These are phyloP conservation scores for Aegle marmelos DNA, from an alignment of 345 rosid genomes.

Conservation along the genomic window DNA sequence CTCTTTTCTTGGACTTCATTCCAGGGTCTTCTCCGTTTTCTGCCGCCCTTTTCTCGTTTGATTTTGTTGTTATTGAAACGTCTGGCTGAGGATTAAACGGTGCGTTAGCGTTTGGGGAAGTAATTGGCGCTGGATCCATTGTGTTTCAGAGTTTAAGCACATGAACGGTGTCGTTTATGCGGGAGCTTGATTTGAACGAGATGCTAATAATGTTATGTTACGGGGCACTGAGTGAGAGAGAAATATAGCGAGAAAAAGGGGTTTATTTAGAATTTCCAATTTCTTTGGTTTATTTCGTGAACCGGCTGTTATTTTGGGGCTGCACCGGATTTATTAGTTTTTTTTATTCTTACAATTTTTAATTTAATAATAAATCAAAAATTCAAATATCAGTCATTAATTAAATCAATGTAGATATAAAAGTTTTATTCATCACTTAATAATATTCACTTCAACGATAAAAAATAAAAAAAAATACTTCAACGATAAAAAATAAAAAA, in stretches of 20 bases:
- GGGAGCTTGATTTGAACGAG: constrained; percentile 6
- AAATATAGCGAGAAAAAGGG: constrained; percentile 14
- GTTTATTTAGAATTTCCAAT: constrained; percentile 6
- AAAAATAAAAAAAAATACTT: too few relatives aligned
- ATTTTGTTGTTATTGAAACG: background rate
- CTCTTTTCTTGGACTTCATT: constrained; percentile 32
- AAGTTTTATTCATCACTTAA: too few relatives aligned
- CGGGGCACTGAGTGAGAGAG: constrained; percentile 4
- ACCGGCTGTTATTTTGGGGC: background rate
- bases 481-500: too few relatives aligned
- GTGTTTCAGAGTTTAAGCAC: background rate
- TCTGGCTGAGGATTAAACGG: constrained; percentile 2
- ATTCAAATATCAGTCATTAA: too few relatives aligned
- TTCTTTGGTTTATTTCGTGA: background rate
- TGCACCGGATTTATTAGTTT: too few relatives aligned
- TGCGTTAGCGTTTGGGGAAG: constrained; percentile 3
- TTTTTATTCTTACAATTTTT: too few relatives aligned
- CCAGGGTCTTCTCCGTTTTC: constrained; percentile 17
- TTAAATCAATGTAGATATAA: too few relatives aligned
- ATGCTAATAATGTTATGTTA: background rate
- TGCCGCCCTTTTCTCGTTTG: constrained; percentile 24
- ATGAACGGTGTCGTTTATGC: constrained; percentile 12
- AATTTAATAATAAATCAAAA: too few relatives aligned
- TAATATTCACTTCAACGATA: too few relatives aligned
- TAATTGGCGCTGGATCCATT: constrained; percentile 15